Percentiles rank a stretch among this genome's conserved stretches.
Conservation (phyloP, 352 stramenopile genomes). For the Blastocystis sp. region DNA sequence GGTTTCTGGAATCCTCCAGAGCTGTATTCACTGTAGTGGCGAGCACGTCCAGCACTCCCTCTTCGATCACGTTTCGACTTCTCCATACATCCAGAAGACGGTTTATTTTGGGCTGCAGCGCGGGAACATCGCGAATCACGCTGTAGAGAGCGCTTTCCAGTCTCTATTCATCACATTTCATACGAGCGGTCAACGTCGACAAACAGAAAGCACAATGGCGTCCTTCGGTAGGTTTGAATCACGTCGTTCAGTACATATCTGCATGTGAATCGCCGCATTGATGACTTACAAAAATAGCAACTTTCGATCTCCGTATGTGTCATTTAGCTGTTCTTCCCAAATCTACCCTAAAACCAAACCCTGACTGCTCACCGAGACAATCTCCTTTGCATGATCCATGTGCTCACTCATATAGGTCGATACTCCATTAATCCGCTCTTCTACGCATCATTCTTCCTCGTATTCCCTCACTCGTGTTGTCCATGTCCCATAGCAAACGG, state of each 20-base stretch:
- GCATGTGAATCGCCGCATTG: background rate
- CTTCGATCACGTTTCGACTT: background rate
- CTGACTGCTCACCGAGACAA: background rate
- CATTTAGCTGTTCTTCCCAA: conserved; percentile 28
- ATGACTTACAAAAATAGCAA: conserved; percentile 15
- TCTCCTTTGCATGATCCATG: conserved; percentile 1
- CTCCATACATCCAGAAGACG: conserved; percentile 1
- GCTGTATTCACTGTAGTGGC: background rate
- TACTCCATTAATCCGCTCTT: conserved; percentile 2
- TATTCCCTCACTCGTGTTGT: background rate
- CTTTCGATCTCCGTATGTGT: conserved; percentile 17
- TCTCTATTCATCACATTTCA: conserved; percentile 12
- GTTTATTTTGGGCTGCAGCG: conserved; percentile 4
- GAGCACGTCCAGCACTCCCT: background rate
- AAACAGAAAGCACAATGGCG: background rate
- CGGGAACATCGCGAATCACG: conserved; percentile 31
- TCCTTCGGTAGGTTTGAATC: conserved; percentile 21
- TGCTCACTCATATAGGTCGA: conserved; percentile 17
- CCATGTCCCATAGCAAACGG: conserved; percentile 43
- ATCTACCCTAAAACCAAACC: background rate
- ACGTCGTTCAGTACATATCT: conserved; percentile 47
- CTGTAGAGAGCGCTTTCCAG: conserved; percentile 6
- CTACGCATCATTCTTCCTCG: background rate
- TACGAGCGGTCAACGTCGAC: background rate
- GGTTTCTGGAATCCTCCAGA: background rate